Evolutionary conservation across 352 stramenopile species (phyloP).

Genomic region (Pythium plurisporium): DNA sequence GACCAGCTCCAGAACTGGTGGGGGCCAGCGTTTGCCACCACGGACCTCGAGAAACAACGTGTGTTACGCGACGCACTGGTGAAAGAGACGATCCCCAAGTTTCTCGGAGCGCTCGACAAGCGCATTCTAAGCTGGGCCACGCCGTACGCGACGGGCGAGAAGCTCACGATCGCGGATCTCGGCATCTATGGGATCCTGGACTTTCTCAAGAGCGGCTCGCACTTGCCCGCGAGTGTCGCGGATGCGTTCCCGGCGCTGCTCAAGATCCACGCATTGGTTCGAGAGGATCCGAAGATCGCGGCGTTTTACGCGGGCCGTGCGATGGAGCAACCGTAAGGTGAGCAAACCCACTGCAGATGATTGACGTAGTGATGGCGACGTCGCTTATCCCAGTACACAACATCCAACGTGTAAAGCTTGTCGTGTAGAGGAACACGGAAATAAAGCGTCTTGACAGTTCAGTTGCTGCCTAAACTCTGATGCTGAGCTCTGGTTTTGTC

Average conservation of each 20-base stretch:
- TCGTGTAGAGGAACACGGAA: too few relatives aligned
- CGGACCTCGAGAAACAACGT: conserved; percentile 1
- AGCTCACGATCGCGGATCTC: conserved; percentile 43
- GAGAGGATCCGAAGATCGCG: not conserved
- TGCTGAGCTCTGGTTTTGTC: too few relatives aligned
- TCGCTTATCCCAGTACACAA: too few relatives aligned
- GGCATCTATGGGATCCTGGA: conserved; percentile 38
- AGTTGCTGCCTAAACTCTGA: too few relatives aligned
- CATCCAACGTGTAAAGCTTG: too few relatives aligned
- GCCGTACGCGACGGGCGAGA: conserved; percentile 24
- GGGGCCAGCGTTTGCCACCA: not conserved
- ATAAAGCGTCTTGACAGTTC: too few relatives aligned
- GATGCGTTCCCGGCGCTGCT: not conserved
- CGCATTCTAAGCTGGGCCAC: conserved; percentile 17
- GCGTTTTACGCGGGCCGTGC: not conserved
- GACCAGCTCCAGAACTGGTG: conserved; percentile 19
- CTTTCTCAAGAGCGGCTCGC: not conserved
- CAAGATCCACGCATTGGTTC: not conserved
- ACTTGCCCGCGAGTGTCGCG: not conserved
- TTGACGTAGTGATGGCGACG: too few relatives aligned
- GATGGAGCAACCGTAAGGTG: too few relatives aligned
- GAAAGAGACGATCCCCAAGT: conserved; percentile 33
- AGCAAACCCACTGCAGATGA: too few relatives aligned
- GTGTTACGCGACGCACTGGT: conserved; percentile 4
- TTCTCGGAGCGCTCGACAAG: conserved; percentile 33